A percentile compares a stretch with the other conserved stretches of the same genome.
Conservation (phyloP, 441 rosid genomes). For the Syzygium syzygioides region DNA sequence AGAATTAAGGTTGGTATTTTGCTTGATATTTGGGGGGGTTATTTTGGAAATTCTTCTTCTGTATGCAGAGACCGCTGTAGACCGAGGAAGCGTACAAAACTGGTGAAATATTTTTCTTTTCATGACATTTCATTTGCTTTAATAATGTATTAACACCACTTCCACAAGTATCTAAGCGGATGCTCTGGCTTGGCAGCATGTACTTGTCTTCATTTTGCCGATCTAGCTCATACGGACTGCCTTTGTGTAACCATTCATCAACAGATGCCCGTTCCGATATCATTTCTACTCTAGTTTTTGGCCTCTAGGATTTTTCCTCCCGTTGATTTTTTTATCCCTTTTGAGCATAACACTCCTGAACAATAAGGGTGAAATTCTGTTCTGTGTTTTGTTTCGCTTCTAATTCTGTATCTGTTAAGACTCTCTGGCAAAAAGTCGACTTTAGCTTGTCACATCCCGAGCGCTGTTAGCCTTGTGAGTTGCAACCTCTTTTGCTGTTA, state of each 20-base stretch:
- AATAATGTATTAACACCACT: not conserved
- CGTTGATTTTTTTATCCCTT: not conserved
- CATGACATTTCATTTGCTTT: not conserved
- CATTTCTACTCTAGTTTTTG: not conserved
- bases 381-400: not conserved
- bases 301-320: not conserved
- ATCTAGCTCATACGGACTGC: not conserved
- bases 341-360: not conserved
- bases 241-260: not conserved
- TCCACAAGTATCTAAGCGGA: not conserved
- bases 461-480: not conserved
- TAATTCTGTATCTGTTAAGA: not conserved
- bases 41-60: not conserved
- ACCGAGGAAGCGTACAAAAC: not conserved
- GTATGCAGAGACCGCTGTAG: not conserved
- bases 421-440: not conserved
- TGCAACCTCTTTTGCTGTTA: not conserved
- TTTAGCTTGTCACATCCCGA: not conserved
- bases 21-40: not conserved
- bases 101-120: not conserved
- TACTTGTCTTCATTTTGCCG: not conserved
- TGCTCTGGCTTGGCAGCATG: not conserved
- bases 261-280: not conserved
- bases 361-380: not conserved
- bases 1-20: not conserved